These are phyloP conservation scores for Penicillium sp. DNA, from an alignment of 2,329 filamentous ascomycete genomes.

Conservation along the genomic window DNA sequence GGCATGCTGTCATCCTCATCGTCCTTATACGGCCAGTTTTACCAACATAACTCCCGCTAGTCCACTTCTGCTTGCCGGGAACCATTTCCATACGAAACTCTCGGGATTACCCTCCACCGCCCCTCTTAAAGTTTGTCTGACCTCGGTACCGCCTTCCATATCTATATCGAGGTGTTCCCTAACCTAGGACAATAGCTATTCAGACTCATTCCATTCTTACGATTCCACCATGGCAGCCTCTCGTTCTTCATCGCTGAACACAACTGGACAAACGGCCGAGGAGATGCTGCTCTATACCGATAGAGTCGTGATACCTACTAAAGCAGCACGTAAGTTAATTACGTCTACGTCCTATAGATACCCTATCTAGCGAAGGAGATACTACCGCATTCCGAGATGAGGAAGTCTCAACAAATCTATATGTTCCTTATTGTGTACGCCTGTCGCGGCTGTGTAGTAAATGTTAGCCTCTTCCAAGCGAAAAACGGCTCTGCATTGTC, in stretches of 20 bases:
- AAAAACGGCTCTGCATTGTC: slow-evolving; percentile 19
- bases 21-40: slow-evolving; percentile 32
- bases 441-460: slow-evolving; percentile 32
- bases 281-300: slow-evolving; percentile 40
- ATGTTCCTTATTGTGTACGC: slow-evolving; percentile 25
- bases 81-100: slow-evolving; percentile 27
- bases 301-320: slow-evolving; percentile 26
- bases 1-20: slow-evolving; percentile 21
- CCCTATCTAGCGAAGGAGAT: slow-evolving; percentile 28
- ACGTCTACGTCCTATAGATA: slow-evolving; percentile 33
- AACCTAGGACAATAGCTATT: slow-evolving; percentile 21
- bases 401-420: slow-evolving; percentile 24
- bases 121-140: slow-evolving; percentile 28
- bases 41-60: slow-evolving; percentile 26
- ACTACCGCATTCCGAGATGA: slow-evolving; percentile 27
- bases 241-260: slow-evolving; percentile 24
- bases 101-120: slow-evolving; percentile 20
- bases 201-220: slow-evolving; percentile 29
- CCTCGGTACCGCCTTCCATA: slow-evolving; percentile 27
- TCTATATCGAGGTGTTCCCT: slow-evolving; percentile 27
- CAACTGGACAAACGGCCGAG: slow-evolving; percentile 28
- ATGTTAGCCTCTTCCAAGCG: slow-evolving; percentile 24
- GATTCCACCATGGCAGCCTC: slow-evolving; percentile 24
- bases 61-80: slow-evolving; percentile 20
- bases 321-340: slow-evolving; percentile 29